Evolutionary conservation across 257 asterid species (phyloP).

Genomic region (Osmanthus fragrans): DNA sequence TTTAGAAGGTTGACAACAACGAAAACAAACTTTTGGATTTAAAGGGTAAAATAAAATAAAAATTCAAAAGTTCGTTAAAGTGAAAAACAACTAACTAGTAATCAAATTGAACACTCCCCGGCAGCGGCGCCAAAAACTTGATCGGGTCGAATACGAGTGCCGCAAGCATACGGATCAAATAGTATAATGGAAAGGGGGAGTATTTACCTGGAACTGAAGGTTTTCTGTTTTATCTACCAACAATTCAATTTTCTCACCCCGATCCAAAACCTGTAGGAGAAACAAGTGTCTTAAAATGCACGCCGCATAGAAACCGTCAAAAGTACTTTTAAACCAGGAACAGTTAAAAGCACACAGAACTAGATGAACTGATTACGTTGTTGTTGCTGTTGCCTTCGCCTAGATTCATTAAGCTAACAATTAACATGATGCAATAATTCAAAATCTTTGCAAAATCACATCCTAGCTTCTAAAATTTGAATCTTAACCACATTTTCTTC

Average conservation of each 20-base stretch:
- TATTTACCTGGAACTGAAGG: conserved; percentile 76
- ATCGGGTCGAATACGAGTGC: too few relatives aligned
- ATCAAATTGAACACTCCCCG: too few relatives aligned
- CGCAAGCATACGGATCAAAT: too few relatives aligned
- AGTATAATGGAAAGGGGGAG: conserved; percentile 18
- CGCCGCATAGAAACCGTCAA: neutral
- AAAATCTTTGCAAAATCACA: neutral
- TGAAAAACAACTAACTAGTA: too few relatives aligned
- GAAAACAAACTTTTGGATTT: too few relatives aligned
- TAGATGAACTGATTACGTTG: neutral
- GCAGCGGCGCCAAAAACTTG: too few relatives aligned
- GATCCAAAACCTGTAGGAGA: conserved; percentile 76
- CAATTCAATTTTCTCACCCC: conserved; percentile 94
- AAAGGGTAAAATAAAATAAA: too few relatives aligned
- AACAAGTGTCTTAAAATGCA: conserved; percentile 1
- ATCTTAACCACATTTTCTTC: neutral
- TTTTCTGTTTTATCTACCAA: conserved; percentile 66
- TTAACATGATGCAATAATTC: neutral
- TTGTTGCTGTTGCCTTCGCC: neutral
- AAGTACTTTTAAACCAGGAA: neutral
- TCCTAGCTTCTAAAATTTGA: neutral
- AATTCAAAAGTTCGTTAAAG: too few relatives aligned
- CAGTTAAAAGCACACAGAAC: neutral
- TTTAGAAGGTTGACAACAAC: too few relatives aligned
- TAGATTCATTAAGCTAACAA: neutral